Conservation (phyloP, 106 monocot genomes). For the Dendrobium nobile region DNA sequence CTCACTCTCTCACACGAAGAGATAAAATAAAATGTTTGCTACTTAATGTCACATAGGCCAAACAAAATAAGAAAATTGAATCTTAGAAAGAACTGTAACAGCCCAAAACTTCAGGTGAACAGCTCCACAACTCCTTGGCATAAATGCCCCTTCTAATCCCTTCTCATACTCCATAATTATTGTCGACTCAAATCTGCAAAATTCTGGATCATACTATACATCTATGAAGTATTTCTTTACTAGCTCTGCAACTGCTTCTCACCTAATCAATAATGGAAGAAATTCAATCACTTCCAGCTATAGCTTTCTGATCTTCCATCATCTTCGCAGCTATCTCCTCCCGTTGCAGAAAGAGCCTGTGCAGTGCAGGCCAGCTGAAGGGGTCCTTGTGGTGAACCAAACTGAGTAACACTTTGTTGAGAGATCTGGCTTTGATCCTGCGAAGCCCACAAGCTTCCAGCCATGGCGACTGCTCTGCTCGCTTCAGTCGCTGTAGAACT, state of each 20-base stretch:
- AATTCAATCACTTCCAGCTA: slow-evolving; percentile 45
- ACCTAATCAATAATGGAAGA: neutral
- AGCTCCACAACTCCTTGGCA: neutral
- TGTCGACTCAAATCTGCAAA: neutral
- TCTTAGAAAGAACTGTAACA: neutral
- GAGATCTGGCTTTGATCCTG: slow-evolving; percentile 19
- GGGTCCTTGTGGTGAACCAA: slow-evolving; percentile 68
- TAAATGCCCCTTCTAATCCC: neutral
- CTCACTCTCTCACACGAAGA: too few relatives aligned
- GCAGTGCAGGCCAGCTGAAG: slow-evolving; percentile 33
- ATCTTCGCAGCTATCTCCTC: slow-evolving; percentile 50
- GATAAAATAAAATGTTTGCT: too few relatives aligned
- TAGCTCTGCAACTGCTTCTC: neutral
- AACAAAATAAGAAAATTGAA: neutral
- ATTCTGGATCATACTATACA: neutral
- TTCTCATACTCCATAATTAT: neutral
- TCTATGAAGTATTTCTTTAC: neutral
- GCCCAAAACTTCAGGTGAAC: neutral
- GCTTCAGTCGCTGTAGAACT: slow-evolving; percentile 11
- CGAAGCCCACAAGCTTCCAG: slow-evolving; percentile 34
- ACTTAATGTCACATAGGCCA: neutral
- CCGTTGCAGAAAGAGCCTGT: slow-evolving; percentile 26
- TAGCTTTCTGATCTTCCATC: slow-evolving; percentile 75
- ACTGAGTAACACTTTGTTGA: slow-evolving; percentile 37
- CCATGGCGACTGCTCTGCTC: slow-evolving; percentile 11